A percentile compares a stretch with the other conserved stretches of the same genome.
These are phyloP conservation scores for Lactarius pseudohatsudake DNA, from an alignment of 768 basidiomycete species.

Conservation along the genomic window DNA sequence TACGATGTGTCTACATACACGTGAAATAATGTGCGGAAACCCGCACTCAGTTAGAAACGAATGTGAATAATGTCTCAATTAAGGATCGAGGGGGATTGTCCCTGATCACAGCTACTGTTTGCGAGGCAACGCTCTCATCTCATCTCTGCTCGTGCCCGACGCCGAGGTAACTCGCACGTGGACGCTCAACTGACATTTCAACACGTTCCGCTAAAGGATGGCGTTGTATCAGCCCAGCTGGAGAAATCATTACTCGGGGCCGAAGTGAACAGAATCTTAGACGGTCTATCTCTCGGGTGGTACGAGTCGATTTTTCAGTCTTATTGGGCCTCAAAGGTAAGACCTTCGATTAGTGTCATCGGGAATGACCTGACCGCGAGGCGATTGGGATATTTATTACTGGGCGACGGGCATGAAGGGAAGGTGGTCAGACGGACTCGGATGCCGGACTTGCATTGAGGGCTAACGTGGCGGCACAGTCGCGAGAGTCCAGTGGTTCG, in stretches of 20 bases:
- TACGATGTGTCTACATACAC: too few species aligned
- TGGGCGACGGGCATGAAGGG: conserved; percentile 91
- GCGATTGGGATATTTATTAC: conserved; percentile 98
- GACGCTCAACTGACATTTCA: too few species aligned
- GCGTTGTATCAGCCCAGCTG: conserved; percentile 47
- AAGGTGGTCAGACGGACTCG: conserved; percentile 55
- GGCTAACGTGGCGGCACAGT: too few species aligned
- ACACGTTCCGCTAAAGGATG: conserved; percentile 57
- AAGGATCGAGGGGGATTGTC: too few species aligned
- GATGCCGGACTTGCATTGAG: conserved; percentile 73
- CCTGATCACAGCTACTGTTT: too few species aligned
- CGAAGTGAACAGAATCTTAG: conserved; percentile 56
- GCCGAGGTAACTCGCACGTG: too few species aligned
- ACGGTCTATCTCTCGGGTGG: conserved; percentile 59
- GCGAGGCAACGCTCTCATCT: too few species aligned
- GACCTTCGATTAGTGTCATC: background rate
- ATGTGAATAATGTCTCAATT: too few species aligned
- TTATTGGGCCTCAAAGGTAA: conserved; percentile 57
- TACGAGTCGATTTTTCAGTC: conserved; percentile 64
- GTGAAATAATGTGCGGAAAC: too few species aligned
- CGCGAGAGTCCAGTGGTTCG: too few species aligned
- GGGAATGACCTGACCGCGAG: conserved; percentile 39
- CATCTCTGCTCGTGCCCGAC: too few species aligned
- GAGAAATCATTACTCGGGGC: conserved; percentile 60
- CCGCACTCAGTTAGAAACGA: too few species aligned